Evolutionary conservation across 148 eudicot genomes (phyloP).

Genomic region (Limonium bicolor): DNA sequence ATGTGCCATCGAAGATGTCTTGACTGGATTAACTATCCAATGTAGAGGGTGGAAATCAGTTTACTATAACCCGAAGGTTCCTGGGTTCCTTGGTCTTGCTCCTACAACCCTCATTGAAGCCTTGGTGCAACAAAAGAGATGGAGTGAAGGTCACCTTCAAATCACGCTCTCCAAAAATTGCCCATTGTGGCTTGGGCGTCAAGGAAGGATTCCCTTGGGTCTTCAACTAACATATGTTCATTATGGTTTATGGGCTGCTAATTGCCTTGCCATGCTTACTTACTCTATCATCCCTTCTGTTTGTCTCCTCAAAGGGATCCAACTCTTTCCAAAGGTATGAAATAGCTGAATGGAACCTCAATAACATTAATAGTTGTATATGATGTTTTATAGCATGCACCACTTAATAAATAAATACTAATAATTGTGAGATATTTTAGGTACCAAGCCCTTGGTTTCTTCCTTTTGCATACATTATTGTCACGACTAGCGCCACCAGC

Average conservation of each 20-base stretch:
- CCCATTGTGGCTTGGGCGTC: conserved; percentile 43
- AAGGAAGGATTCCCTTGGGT: conserved; percentile 26
- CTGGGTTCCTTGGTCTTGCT: conserved; percentile 48
- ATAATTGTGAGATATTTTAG: conserved; percentile 13
- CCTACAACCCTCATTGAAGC: conserved; percentile 43
- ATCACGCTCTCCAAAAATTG: conserved; percentile 49
- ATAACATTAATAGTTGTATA: neutral
- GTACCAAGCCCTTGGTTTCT: conserved; percentile 53
- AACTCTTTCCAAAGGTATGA: conserved; percentile 67
- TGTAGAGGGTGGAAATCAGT: conserved; percentile 71
- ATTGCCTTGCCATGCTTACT: conserved; percentile 30
- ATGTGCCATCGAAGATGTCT: conserved; percentile 62
- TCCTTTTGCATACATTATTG: conserved; percentile 40
- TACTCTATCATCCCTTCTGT: conserved; percentile 60
- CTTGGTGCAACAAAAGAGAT: conserved; percentile 70
- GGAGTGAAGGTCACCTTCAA: conserved; percentile 79
- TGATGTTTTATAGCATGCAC: neutral
- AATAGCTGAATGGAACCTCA: neutral
- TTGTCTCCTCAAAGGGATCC: conserved; percentile 31
- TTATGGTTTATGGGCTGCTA: conserved; percentile 50
- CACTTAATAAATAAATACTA: neutral
- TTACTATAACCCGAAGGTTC: conserved; percentile 33
- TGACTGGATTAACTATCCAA: conserved; percentile 67
- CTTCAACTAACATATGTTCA: conserved; percentile 34
- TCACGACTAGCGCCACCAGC: conserved; percentile 22